Conservation (phyloP, 305 asterid species). For the Solanum hybrid region DNA sequence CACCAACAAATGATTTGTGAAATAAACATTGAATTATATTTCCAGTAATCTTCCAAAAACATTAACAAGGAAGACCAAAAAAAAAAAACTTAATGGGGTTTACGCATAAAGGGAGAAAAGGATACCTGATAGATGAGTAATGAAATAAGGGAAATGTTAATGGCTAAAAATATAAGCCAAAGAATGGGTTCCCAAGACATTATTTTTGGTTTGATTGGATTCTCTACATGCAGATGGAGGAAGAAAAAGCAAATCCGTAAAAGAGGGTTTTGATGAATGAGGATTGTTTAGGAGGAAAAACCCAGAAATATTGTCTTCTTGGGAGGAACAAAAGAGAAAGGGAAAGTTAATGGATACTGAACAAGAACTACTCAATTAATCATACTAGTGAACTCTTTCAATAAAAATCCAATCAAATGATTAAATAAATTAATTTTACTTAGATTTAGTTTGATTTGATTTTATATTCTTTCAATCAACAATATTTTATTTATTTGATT, state of each 20-base stretch:
- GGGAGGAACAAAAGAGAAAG: not conserved
- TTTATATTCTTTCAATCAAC: not conserved
- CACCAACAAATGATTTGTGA: not conserved
- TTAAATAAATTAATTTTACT: too few relatives aligned
- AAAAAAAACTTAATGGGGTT: not conserved
- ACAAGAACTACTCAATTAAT: not conserved
- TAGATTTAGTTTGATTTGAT: not conserved
- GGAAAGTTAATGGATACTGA: not conserved
- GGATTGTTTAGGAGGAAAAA: not conserved
- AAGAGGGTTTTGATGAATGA: not conserved
- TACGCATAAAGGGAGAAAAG: not conserved
- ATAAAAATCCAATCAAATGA: not conserved
- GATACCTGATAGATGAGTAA: constrained; percentile 55
- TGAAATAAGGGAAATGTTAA: constrained; percentile 38
- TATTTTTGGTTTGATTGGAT: not conserved
- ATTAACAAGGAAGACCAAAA: not conserved
- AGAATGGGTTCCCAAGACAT: constrained; percentile 52
- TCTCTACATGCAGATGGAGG: not conserved
- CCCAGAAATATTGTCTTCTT: not conserved
- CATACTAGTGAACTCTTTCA: not conserved
- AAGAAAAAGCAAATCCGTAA: not conserved
- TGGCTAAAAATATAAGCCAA: constrained; percentile 42
- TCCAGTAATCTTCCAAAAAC: not conserved
- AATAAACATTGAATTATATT: not conserved
- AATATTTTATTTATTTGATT: too few relatives aligned